Base-by-base conservation (phyloP, 768 basidiomycete species). In the Mycena amicta region DNA sequence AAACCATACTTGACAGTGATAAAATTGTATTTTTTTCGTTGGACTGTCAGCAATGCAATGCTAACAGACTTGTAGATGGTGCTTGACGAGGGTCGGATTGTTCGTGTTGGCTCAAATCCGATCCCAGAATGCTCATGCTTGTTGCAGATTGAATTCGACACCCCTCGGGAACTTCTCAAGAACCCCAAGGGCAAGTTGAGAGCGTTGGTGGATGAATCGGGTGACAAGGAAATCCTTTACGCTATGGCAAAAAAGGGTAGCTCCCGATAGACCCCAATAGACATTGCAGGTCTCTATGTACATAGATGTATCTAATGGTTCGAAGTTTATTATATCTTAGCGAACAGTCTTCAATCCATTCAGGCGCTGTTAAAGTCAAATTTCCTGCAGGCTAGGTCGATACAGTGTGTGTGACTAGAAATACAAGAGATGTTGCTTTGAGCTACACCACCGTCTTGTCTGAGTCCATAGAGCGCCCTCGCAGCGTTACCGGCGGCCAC, bases 1-100 rank as follows among this genome's bases (percentile, higher is more conserved):
- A 77, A 59, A 85, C 85, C 3, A 80, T 87, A 54, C 83, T 85
- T 39, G 84, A 89, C 70, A 80, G 87, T 57, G 81, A 83, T 72
- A 72, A 67, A 59, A 71, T 75, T 51, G 70, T 74, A 54, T 43
- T 70, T 65, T 12, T 23, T 67, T 20, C 49, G 3, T 5, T 20
- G 16, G 20, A 28, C 0, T 11, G 1, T 18, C 37, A 23, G 5
- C 16, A 18, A 4, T 18, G n/a, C 18, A 13, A n/a, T 4, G 31
- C 37, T 49, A 16, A 58, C 25, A n/a, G 8, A 25, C 1, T 33
- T 20, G 11, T 27, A 77, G 75, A 70, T 85, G 68, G 75, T 77
- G 8, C 71, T 84, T 5, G 81, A 82, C 53, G 77, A 74, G 11
- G 83, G 83, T 2, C 62, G 62, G 5, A 72, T 74, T 33, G 74